A percentile compares a stretch with the other conserved stretches of the same genome.
These are phyloP conservation scores for Penicillium sp. DNA, from an alignment of 2,329 filamentous ascomycete genomes.

Conservation along the genomic window DNA sequence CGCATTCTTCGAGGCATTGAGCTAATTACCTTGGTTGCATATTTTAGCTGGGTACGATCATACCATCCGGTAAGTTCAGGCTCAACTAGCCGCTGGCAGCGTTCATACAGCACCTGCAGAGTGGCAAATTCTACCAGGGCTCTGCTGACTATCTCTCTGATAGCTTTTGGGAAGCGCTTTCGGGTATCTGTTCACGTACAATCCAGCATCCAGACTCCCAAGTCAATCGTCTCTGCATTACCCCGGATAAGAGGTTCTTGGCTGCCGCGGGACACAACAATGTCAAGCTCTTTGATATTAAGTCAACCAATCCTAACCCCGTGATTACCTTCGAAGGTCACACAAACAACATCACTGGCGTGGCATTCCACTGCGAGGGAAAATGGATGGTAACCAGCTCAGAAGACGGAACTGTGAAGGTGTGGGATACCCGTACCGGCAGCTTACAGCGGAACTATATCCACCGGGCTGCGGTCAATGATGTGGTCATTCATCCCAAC, in stretches of 20 bases:
- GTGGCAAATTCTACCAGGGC: neutral
- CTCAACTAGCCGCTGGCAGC: neutral
- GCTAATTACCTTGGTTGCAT: constrained; percentile 15
- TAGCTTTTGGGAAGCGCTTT: constrained; percentile 97
- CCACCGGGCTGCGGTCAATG: constrained; percentile 85
- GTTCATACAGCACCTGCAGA: neutral
- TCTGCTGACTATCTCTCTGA: constrained; percentile 9
- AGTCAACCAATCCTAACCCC: constrained; percentile 93
- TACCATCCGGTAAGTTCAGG: constrained; percentile 62
- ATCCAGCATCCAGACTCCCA: constrained; percentile 98
- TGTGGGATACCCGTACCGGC: constrained; percentile 88
- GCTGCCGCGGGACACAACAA: constrained; percentile 78
- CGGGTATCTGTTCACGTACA: constrained; percentile 94
- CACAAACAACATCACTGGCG: constrained; percentile 90
- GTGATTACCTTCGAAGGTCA: constrained; percentile 94
- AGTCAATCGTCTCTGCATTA: constrained; percentile 97
- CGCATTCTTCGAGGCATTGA: constrained; percentile 18
- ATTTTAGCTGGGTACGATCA: constrained; percentile 68
- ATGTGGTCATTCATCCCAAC: constrained; percentile 99
- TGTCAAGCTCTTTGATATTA: constrained; percentile 98
- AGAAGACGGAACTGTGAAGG: constrained; percentile 94
- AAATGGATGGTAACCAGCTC: constrained; percentile 99
- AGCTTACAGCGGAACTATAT: constrained; percentile 89
- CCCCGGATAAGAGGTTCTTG: constrained; percentile 93
- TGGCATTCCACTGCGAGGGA: constrained; percentile 96